phyloP scores from a whole-genome alignment of 1,284 basidiomycete genomes.

The Tilletiaria anomala region DNA sequence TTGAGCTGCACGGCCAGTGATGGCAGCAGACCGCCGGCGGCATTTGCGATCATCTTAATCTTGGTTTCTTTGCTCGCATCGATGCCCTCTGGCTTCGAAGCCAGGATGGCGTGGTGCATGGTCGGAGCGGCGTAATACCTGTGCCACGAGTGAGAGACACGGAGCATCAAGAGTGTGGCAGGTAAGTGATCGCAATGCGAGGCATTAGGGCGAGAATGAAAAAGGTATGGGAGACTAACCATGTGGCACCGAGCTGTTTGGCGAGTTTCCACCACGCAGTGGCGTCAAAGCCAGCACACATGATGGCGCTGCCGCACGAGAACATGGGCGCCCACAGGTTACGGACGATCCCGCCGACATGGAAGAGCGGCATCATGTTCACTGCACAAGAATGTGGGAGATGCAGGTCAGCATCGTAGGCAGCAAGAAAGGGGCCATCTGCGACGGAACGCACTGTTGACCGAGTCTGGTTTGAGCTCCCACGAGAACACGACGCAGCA shows the following conservation, averaged over 20 bases:
- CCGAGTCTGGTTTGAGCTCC: constrained; percentile 32
- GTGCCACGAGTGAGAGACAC: too few species aligned
- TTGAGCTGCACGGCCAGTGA: constrained; percentile 37
- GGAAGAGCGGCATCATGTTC: constrained; percentile 41
- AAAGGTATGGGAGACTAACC: constrained; percentile 11
- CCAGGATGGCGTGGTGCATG: constrained; percentile 40
- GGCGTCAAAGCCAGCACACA: constrained; percentile 38
- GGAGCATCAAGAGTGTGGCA: not conserved
- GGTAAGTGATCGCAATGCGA: not conserved
- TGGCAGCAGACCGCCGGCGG: constrained; percentile 37
- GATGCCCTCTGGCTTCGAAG: constrained; percentile 29
- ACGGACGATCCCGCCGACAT: constrained; percentile 38
- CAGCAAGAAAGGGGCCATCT: not conserved
- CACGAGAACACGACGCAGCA: constrained; percentile 36
- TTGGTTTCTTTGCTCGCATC: constrained; percentile 22
- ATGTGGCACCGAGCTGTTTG: constrained; percentile 35
- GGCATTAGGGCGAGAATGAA: not conserved
- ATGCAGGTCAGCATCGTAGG: not conserved
- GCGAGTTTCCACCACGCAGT: constrained; percentile 37
- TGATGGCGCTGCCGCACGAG: constrained; percentile 36
- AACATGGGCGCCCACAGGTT: constrained; percentile 38
- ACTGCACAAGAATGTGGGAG: constrained; percentile 6
- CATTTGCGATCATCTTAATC: constrained; percentile 39
- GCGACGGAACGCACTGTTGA: constrained; percentile 21
- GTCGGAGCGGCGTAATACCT: constrained; percentile 38